phyloP scores from a whole-genome alignment of 106 monocot species.

The Platanthera zijinensis region DNA sequence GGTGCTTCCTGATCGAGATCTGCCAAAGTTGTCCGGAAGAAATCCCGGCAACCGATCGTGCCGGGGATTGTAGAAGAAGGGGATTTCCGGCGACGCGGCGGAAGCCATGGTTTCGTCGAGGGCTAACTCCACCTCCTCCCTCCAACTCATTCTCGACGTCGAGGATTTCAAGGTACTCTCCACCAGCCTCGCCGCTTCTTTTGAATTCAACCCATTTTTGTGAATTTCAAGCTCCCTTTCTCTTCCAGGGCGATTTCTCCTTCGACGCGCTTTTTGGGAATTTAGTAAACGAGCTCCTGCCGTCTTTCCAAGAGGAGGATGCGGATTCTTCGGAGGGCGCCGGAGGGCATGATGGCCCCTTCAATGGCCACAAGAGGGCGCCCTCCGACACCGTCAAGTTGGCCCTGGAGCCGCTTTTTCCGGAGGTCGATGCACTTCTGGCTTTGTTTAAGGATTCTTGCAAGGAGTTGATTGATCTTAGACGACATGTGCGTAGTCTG shows the following conservation, averaged over 20 bases:
- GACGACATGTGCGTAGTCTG: constrained; percentile 44
- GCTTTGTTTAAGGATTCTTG: constrained; percentile 90
- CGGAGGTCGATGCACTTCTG: constrained; percentile 80
- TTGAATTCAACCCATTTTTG: not conserved
- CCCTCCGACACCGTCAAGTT: constrained; percentile 24
- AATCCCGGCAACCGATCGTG: too few relatives aligned
- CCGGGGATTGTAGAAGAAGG: too few relatives aligned
- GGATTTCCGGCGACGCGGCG: too few relatives aligned
- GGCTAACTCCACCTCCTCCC: constrained; percentile 15
- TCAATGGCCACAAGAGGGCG: constrained; percentile 32
- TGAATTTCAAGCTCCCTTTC: not conserved
- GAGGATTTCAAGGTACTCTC: constrained; percentile 42
- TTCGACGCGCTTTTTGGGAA: constrained; percentile 88
- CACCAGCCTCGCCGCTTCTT: not conserved
- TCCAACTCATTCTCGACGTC: constrained; percentile 36
- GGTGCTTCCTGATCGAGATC: too few relatives aligned
- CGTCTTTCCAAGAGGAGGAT: constrained; percentile 76
- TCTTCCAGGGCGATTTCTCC: constrained; percentile 79
- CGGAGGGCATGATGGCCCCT: constrained; percentile 20
- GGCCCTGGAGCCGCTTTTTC: constrained; percentile 61
- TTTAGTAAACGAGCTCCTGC: constrained; percentile 82
- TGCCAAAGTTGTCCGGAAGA: too few relatives aligned
- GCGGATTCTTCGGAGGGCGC: constrained; percentile 37
- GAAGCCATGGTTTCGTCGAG: constrained; percentile 4
- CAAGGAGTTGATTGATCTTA: constrained; percentile 86